Percentiles rank a stretch among this genome's conserved stretches.
Conservation (phyloP, 2,329 filamentous ascomycete species). For the Claviceps sorghi region DNA sequence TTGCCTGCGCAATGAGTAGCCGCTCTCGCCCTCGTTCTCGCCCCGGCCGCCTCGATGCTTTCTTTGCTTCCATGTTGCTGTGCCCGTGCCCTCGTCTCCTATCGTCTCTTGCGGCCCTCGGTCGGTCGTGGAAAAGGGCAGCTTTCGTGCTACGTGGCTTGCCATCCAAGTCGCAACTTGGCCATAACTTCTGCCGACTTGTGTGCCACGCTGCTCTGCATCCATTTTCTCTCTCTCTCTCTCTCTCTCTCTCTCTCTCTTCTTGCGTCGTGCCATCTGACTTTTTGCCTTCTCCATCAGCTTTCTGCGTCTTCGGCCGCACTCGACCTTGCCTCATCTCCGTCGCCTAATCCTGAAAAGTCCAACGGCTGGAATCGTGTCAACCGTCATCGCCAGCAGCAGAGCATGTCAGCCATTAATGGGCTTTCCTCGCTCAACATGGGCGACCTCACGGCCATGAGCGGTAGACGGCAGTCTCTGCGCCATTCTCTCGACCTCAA, state of each 20-base stretch:
- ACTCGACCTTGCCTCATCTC: conserved; percentile 61
- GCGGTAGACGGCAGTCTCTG: conserved; percentile 32
- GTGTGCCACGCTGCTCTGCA: conserved; percentile 5
- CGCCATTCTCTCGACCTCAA: conserved; percentile 45
- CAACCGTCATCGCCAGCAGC: conserved; percentile 53
- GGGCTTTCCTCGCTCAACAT: conserved; percentile 25
- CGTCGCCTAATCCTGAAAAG: conserved; percentile 47
- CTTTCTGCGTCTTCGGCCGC: conserved; percentile 69
- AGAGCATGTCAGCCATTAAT: conserved; percentile 38
- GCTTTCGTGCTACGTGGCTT: neutral
- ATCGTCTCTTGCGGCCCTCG: neutral
- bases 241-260: conserved; percentile 4
- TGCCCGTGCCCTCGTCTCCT: neutral
- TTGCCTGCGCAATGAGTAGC: neutral
- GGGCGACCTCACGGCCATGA: conserved; percentile 32
- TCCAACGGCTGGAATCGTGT: conserved; percentile 42
- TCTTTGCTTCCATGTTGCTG: neutral
- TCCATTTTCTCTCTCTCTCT: neutral
- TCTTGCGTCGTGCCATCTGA: conserved; percentile 19
- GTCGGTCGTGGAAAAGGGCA: neutral
- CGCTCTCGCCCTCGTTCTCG: neutral
- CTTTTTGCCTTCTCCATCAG: conserved; percentile 30
- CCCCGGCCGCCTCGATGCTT: neutral
- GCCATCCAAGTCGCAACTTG: neutral
- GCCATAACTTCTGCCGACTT: neutral